Base-by-base conservation (phyloP, 257 asterid species). In the Solanum etuberosum region DNA sequence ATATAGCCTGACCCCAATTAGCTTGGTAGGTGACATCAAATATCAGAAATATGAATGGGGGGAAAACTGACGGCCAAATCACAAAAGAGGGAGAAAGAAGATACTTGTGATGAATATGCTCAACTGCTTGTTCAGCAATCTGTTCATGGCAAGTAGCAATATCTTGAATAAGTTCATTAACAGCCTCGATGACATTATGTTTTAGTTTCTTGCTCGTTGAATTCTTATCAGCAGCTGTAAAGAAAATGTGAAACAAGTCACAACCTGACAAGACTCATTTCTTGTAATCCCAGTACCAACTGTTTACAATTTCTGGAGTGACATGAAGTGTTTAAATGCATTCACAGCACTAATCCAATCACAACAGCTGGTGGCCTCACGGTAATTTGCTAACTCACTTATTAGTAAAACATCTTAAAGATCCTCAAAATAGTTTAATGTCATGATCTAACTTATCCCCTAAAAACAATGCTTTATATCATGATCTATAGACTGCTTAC, bases 51-150 rank as follows among this genome's bases (percentile, higher is more conserved):
- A 48, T 15, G 57, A 46, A 29, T 5, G 38, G 35, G 13, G 23
- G 7, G 11, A 70, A 61, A 34, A 72, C 7, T 34, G 46, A 51
- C 68, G 40, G n/a, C 65, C 54, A 76, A 15, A 72, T 73, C n/a
- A 34, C 63, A 84, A 21, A 87, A 87, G 86, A 71, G 80, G 68
- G 46, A 59, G n/a, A 70, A 65, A 84, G 77, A 25, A 88, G 91
- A 54, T 96, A 97, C 99, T 97, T 97, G 35, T 97, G 99, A 90
- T 97, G 99, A 89, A 97, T 97, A 92, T 95, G 99, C 90, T 97
- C 99, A 90, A 97, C 98, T 18, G 99, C 99, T 90, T 96, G 98
- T 90, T 94, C 99, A 84, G 99, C 97, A 90, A 97, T 97, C 91
- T 92, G 98, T 86, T 97, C 99, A 68, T 97, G 98, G 93, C 98